Evolutionary conservation across 805 yeast genomes (phyloP).

Genomic region (Pichia cephalocereana): DNA sequence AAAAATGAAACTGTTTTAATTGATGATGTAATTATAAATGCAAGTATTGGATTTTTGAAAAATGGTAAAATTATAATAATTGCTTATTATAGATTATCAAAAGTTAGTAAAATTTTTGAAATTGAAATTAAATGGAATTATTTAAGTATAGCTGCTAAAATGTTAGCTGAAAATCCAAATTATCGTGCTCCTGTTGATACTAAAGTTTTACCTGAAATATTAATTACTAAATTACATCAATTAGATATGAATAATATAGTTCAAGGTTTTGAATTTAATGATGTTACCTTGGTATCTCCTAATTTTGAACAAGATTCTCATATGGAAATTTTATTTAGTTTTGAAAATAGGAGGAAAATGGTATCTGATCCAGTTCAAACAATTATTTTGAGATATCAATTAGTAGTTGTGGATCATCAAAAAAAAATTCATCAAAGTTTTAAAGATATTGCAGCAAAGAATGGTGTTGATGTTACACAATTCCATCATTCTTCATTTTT

Average conservation of each 20-base stretch:
- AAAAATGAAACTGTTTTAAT: constrained; percentile 20
- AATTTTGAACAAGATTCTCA: constrained; percentile 32
- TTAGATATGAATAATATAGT: constrained; percentile 14
- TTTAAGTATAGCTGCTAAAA: constrained; percentile 36
- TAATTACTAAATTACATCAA: constrained; percentile 24
- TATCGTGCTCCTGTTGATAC: constrained; percentile 40
- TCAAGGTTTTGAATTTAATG: constrained; percentile 10
- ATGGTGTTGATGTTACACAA: constrained; percentile 8
- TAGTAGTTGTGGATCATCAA: constrained; percentile 11
- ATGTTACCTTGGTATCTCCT: constrained; percentile 39
- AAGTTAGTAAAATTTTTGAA: constrained; percentile 32
- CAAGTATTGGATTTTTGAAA: constrained; percentile 45
- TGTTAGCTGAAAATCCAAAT: constrained; percentile 37
- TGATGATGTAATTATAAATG: constrained; percentile 20
- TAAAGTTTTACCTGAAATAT: constrained; percentile 33
- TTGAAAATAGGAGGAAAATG: constrained; percentile 22
- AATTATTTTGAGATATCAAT: constrained; percentile 19
- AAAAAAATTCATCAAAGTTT: constrained; percentile 19
- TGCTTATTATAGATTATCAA: constrained; percentile 29
- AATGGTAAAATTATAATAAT: constrained; percentile 38
- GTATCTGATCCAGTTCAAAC: constrained; percentile 12
- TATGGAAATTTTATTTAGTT: constrained; percentile 38
- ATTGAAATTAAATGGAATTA: constrained; percentile 50
- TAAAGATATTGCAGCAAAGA: constrained; percentile 15
- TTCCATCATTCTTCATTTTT: constrained; percentile 2